Evolutionary conservation across 2,329 filamentous ascomycete genomes (phyloP).

Genomic region (Phialocephala sp.): DNA sequence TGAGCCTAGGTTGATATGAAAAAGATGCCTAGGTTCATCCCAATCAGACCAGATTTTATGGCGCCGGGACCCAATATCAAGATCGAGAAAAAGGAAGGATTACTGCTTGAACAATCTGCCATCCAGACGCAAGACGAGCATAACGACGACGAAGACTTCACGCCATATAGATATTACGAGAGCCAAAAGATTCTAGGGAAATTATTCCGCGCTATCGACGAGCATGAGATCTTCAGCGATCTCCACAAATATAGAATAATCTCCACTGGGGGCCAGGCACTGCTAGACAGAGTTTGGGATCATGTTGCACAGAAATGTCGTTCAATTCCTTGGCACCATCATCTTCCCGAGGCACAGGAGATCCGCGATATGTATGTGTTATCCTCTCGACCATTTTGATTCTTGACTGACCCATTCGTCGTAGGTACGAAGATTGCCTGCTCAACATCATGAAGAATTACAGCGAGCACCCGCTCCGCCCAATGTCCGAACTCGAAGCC

Average conservation of each 20-base stretch:
- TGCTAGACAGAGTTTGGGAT: slow-evolving; percentile 45
- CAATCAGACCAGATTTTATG: slow-evolving; percentile 57
- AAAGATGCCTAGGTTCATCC: slow-evolving; percentile 36
- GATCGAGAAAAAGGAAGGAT: slow-evolving; percentile 46
- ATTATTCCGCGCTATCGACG: slow-evolving; percentile 76
- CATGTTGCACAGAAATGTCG: slow-evolving; percentile 46
- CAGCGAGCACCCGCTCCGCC: slow-evolving; percentile 47
- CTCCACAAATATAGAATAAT: slow-evolving; percentile 36
- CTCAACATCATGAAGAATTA: slow-evolving; percentile 52
- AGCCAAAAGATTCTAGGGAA: slow-evolving; percentile 72
- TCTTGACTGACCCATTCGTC: background rate
- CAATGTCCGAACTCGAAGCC: slow-evolving; percentile 57
- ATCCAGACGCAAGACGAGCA: slow-evolving; percentile 39
- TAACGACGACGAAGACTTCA: slow-evolving; percentile 54
- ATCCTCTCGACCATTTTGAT: background rate
- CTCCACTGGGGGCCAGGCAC: slow-evolving; percentile 21
- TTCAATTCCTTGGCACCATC: slow-evolving; percentile 47
- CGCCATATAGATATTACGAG: slow-evolving; percentile 63
- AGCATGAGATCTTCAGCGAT: slow-evolving; percentile 62
- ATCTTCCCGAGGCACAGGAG: slow-evolving; percentile 45
- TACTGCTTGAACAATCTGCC: slow-evolving; percentile 31
- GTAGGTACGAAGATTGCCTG: slow-evolving; percentile 59
- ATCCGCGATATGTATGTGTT: slow-evolving; percentile 53
- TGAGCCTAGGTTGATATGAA: background rate
- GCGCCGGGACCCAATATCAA: slow-evolving; percentile 51